Percentiles rank a stretch among this genome's conserved stretches.
Conservation (phyloP, 176 grass and related monocot genomes). For the Oryza coarctata region DNA sequence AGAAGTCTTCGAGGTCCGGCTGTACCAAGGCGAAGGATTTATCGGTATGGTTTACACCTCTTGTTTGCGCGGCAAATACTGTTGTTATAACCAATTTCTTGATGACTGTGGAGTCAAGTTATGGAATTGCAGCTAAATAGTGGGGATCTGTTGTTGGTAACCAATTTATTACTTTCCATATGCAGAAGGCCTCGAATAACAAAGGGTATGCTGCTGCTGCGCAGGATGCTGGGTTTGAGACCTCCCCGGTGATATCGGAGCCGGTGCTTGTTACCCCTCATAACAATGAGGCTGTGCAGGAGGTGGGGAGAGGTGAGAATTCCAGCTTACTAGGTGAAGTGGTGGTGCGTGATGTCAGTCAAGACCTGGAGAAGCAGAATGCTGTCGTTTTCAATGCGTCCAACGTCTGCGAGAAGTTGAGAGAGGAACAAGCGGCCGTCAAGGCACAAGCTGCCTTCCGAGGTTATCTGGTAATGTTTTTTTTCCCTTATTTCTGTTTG, state of each 20-base stretch:
- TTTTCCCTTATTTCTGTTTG: not conserved
- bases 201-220: slow-evolving; percentile 44
- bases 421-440: slow-evolving; percentile 68
- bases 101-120: not conserved
- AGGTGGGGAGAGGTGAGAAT: slow-evolving; percentile 42
- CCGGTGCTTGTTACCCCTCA: slow-evolving; percentile 66
- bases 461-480: slow-evolving; percentile 72
- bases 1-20: slow-evolving; percentile 64
- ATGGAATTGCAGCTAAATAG: not conserved
- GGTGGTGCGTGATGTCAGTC: slow-evolving; percentile 27
- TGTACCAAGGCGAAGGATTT: slow-evolving; percentile 55
- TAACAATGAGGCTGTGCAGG: slow-evolving; percentile 29
- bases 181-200: slow-evolving; percentile 53
- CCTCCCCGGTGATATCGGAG: slow-evolving; percentile 81
- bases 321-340: slow-evolving; percentile 49
- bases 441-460: slow-evolving; percentile 87
- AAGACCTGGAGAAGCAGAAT: slow-evolving; percentile 42
- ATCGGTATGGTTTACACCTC: slow-evolving; percentile 29
- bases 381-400: slow-evolving; percentile 20
- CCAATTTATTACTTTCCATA: not conserved
- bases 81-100: not conserved
- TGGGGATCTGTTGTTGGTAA: slow-evolving; percentile 7
- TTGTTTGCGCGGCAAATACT: not conserved
- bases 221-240: slow-evolving; percentile 39
- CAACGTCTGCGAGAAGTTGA: slow-evolving; percentile 34